Percentiles rank a stretch among this genome's conserved stretches.
These are phyloP conservation scores for Hypoxylon sp. DNA, from an alignment of 2,329 filamentous ascomycete genomes.

Conservation along the genomic window DNA sequence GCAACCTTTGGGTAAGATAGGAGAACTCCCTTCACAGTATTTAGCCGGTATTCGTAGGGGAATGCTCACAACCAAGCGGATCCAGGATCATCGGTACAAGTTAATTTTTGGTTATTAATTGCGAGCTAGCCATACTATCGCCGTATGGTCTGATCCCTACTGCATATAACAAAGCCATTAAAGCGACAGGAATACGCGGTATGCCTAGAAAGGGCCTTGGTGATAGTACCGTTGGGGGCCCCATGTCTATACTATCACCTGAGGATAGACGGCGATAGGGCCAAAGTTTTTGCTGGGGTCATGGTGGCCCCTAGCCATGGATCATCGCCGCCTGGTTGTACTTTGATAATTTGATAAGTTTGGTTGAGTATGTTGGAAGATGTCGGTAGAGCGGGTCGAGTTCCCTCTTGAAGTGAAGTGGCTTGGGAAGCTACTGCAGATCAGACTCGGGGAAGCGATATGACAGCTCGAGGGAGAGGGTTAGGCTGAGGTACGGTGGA, in stretches of 20 bases:
- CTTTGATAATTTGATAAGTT: not conserved
- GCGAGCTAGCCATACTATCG: not conserved
- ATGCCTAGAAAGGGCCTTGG: not conserved
- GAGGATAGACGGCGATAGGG: constrained; percentile 10
- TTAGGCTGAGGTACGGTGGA: not conserved
- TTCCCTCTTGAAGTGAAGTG: constrained; percentile 23
- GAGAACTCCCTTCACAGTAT: not conserved
- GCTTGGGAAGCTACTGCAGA: constrained; percentile 24
- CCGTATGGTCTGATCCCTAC: constrained; percentile 20
- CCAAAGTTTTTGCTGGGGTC: constrained; percentile 15
- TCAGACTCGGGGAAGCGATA: constrained; percentile 10
- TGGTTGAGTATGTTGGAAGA: constrained; percentile 11
- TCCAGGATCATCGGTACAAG: not conserved
- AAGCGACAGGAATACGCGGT: constrained; percentile 22
- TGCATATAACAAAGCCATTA: constrained; percentile 9
- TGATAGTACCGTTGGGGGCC: constrained; percentile 7
- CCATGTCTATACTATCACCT: constrained; percentile 3
- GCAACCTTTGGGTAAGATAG: not conserved
- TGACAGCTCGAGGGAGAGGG: not conserved
- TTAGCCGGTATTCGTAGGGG: not conserved
- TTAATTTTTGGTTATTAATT: constrained; percentile 4
- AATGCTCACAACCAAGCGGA: not conserved
- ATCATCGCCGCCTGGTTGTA: not conserved
- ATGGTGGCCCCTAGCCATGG: constrained; percentile 3
- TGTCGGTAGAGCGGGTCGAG: constrained; percentile 6